Evolutionary conservation across 2,329 filamentous ascomycete species (phyloP), one percentile per base, ranked within the genome.

Genomic region (Alternaria gaisen): DNA sequence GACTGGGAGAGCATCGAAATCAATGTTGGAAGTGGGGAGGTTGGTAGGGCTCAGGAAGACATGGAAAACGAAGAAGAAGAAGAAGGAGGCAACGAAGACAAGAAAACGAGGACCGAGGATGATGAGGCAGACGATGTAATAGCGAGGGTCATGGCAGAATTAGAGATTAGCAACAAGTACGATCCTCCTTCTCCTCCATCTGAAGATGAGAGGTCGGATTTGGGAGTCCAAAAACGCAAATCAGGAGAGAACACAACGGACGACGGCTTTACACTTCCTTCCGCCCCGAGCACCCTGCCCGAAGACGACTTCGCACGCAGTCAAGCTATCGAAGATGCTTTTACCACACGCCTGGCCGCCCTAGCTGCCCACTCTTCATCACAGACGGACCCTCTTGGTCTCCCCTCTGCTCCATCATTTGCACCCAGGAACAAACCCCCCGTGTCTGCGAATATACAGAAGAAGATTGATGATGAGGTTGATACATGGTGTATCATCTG

Each of bases 401-500:
- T 84, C 2, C 83, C 83, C 7, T 83, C 83, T 1, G 81, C 80
- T 4, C 83, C 83, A 3, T 82, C 79, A 0, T 79, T 80, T 46
- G 66, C 78, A 3, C 83, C 82, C 3, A 67, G 76, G 2, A 67
- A 73, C 34, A 80, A 78, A 46, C 75, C 77, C 10, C 68, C 73
- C 2, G 57, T 75, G 1, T 74, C 75, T 46, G 72, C 76, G 7
- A 81, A 70, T 50, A 50, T 79, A 14, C 71, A 78, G n/a, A 75
- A 73, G 48, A 81, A 79, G 72, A 87, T 88, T 0, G 90, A 94
- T 68, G 89, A 90, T 34, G 91, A 94, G 69, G 84, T 90, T 63
- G 88, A 90, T 42, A 87, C 85, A 1, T 96, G 92, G 91, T 96
- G 93, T 75, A 86, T 89, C 32, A 93, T 95, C 10, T 97, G 93